These are phyloP conservation scores for Acanthamoeba royreba DNA, from an alignment of 208 protist genomes.

Conservation along the genomic window DNA sequence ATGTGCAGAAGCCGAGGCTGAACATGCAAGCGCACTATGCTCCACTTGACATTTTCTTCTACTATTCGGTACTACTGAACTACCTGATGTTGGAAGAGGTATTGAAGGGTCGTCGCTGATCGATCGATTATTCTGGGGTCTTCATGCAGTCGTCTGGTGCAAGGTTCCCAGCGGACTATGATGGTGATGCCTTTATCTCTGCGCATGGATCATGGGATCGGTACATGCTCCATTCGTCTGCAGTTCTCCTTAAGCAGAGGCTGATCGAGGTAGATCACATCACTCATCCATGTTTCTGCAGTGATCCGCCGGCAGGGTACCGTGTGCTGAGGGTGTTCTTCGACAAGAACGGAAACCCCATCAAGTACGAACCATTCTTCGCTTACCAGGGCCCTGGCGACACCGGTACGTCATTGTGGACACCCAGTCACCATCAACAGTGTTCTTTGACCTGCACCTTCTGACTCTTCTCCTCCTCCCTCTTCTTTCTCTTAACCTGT, in stretches of 20 bases:
- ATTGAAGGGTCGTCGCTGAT: not conserved
- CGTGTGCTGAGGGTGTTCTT: too few species aligned
- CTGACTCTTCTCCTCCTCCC: too few species aligned
- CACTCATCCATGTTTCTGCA: too few species aligned
- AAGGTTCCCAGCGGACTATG: not conserved
- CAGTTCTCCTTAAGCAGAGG: too few species aligned
- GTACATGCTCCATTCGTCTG: too few species aligned
- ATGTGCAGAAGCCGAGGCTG: not conserved
- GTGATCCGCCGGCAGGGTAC: too few species aligned
- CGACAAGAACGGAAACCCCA: too few species aligned
- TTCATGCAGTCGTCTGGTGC: too few species aligned
- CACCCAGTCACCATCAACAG: not conserved
- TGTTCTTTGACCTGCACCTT: not conserved
- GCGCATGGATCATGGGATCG: not conserved
- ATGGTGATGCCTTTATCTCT: constrained; percentile 5
- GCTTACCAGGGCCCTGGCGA: not conserved
- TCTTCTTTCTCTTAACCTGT: too few species aligned
- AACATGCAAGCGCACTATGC: not conserved
- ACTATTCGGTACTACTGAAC: not conserved
- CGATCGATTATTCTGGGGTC: too few species aligned
- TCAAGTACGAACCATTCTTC: not conserved
- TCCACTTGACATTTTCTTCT: constrained; percentile 7
- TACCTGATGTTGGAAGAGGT: too few species aligned
- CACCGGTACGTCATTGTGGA: not conserved
- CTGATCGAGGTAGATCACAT: too few species aligned